Evolutionary conservation across 1,284 basidiomycete species (phyloP).

Genomic region (Rugosomyces carneus): DNA sequence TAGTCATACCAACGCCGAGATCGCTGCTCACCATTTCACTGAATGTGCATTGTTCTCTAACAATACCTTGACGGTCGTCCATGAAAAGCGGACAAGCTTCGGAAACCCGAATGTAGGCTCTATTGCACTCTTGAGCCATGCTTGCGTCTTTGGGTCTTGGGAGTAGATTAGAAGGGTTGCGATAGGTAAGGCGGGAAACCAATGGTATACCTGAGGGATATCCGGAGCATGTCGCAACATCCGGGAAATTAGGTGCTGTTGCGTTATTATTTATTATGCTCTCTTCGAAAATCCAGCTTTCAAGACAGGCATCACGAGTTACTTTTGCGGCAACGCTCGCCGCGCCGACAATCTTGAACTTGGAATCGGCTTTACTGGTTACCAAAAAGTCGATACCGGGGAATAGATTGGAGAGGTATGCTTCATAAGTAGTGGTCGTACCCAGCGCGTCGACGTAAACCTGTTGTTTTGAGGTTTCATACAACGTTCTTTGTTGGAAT

Average conservation of each 20-base stretch:
- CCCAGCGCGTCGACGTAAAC: constrained; percentile 97
- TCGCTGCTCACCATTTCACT: constrained; percentile 66
- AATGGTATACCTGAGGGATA: constrained; percentile 75
- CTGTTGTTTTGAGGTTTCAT: constrained; percentile 30
- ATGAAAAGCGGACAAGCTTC: constrained; percentile 88
- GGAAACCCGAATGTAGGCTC: constrained; percentile 94
- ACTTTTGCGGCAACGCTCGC: constrained; percentile 97
- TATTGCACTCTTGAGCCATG: constrained; percentile 73
- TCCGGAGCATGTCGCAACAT: constrained; percentile 61
- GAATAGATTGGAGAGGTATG: constrained; percentile 73
- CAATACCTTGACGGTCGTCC: constrained; percentile 88
- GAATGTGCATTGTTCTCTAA: constrained; percentile 77
- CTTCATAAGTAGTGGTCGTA: constrained; percentile 79
- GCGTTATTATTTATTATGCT: constrained; percentile 18
- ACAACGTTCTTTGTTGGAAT: background rate
- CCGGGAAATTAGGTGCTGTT: constrained; percentile 21
- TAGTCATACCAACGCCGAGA: too few relatives aligned
- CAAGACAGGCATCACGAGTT: constrained; percentile 87
- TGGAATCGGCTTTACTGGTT: constrained; percentile 87
- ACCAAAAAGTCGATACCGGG: constrained; percentile 86
- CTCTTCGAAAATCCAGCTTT: constrained; percentile 80
- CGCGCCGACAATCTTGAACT: constrained; percentile 95
- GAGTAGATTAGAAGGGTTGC: background rate
- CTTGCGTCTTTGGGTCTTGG: constrained; percentile 86
- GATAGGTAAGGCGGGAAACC: background rate